Evolutionary conservation across 1,139 yeast genomes (phyloP), one percentile per base, ranked within the genome.

Genomic region (Geotrichum aggregatum): DNA sequence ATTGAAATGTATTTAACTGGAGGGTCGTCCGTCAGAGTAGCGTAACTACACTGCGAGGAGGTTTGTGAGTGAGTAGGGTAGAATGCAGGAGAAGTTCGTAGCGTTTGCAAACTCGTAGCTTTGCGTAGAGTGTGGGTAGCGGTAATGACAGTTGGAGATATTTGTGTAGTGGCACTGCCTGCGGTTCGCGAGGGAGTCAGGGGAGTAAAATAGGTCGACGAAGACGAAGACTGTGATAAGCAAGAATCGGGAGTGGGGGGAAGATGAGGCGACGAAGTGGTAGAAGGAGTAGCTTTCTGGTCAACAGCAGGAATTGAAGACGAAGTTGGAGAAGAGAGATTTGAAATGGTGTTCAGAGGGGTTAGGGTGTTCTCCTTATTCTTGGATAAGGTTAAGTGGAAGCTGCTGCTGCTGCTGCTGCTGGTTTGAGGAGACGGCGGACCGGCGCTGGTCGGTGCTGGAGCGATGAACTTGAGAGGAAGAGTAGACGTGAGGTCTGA

Each of bases 211-310:
- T 19, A 24, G 44, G 45, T 16, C 13, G 33, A 38, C 26, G 46
- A 19, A 4, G 38, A 39, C 18, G 36, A 10, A 10, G 40, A 24
- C 10, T 24, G 40, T 11, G 39, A 11, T 24, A 38, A n/a, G 45
- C 36, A 22, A 8, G 48, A 39, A 21, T 51, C 54, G 14, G 49
- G 39, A 18, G 49, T 13, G 10, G 49, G 28, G 21, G 36, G 14
- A 10, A 28, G 22, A 10, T 33, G 40, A 13, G 30, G 16, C 16
- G 45, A n/a, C 33, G 36, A 22, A 8, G 48, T 41, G 22, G 54
- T 53, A 11, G 49, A 42, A 18, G 52, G 33, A 11, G 56, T 47
- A 26, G 47, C 39, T 11, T 47, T 42, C 18, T 42, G 24, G 13
- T 48, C 46, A 36, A 16, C 19, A 26, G 22, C 14, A 8, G 21